Evolutionary conservation across 192 early-diverging fungal genomes (phyloP), one percentile per base, ranked within the genome.

Genomic region (Rhizoclosmatium globosum): DNA sequence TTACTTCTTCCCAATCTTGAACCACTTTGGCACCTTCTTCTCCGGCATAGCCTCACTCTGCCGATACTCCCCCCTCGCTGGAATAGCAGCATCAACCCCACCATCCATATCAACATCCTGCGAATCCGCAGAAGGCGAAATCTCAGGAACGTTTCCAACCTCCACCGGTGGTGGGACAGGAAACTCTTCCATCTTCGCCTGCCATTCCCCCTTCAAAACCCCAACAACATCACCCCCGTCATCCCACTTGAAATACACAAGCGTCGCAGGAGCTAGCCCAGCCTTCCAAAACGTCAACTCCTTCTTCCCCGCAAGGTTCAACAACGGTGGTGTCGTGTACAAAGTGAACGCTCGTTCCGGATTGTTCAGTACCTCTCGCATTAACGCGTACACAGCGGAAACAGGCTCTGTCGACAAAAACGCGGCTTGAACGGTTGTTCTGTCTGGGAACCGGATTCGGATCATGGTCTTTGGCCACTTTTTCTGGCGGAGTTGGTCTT

Each of bases 381-480:
- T 57, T 39, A 65, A 11, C 1, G 48, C 65, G 68, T 79, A 82
- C 2, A 79, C 31, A 2, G 67, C 46, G 31, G 59, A 61, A 43
- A 81, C 80, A 76, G 71, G 81, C 47, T 93, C 94, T 2, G 85
- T 87, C 3, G 92, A 92, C 19, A 82, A 64, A 79, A 97, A 98
- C 2, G 90, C 85, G 0, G 92, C 92, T 76, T 97, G 94, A 6
- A 97, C 61, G 42, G 91, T 89, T 2, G 86, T 81, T 41, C 87
- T 85, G 83, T 97, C 95, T 6, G 94, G 93, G 79, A 98, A 94
- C 31, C 92, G 87, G n/a, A 97, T 89, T 1, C 97, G 90, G 42
- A 98, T 90, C 68, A 87, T 56, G 47, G 89, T 87, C 62, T 91
- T 94, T 17, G 95, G 95, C 77, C 94, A 93, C 77, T 92, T 92